Evolutionary conservation across 139 green algal genomes (phyloP).

Genomic region (Deuterostichococcus epilithicus): DNA sequence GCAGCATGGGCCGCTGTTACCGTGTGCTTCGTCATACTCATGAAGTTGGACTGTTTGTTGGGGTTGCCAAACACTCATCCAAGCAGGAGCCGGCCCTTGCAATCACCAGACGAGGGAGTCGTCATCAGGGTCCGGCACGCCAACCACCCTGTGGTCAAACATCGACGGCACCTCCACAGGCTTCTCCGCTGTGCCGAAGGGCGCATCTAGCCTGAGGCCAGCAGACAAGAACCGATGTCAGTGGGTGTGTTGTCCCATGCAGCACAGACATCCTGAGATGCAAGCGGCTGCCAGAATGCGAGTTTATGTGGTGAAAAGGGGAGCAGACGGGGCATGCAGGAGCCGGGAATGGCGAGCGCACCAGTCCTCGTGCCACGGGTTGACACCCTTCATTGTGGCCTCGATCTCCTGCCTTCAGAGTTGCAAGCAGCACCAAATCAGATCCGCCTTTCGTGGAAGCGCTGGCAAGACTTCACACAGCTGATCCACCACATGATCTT

Average conservation of each 20-base stretch:
- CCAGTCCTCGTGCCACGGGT: conserved; percentile 65
- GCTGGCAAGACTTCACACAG: background rate
- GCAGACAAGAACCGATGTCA: conserved; percentile 6
- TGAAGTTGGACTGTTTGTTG: too few relatives aligned
- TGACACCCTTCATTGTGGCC: conserved; percentile 36
- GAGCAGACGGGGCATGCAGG: background rate
- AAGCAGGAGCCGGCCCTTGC: too few relatives aligned
- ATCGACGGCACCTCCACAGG: conserved; percentile 60
- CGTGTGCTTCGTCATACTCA: too few relatives aligned
- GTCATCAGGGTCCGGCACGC: conserved; percentile 70
- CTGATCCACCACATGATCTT: background rate
- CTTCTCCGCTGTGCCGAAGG: conserved; percentile 62
- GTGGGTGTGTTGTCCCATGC: background rate
- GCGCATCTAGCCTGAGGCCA: conserved; percentile 50
- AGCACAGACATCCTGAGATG: background rate
- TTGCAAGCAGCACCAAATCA: background rate
- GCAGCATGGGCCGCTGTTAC: too few relatives aligned
- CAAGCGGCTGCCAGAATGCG: background rate
- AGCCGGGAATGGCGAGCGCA: conserved; percentile 1
- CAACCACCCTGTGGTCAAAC: conserved; percentile 57
- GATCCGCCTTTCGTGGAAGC: background rate
- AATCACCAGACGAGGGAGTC: conserved; percentile 55
- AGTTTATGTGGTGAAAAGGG: background rate
- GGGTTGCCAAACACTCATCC: background rate
- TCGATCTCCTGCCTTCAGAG: conserved; percentile 50